These are phyloP conservation scores for Metarhizium robertsii DNA, from an alignment of 2,329 filamentous ascomycete species.

Conservation along the genomic window DNA sequence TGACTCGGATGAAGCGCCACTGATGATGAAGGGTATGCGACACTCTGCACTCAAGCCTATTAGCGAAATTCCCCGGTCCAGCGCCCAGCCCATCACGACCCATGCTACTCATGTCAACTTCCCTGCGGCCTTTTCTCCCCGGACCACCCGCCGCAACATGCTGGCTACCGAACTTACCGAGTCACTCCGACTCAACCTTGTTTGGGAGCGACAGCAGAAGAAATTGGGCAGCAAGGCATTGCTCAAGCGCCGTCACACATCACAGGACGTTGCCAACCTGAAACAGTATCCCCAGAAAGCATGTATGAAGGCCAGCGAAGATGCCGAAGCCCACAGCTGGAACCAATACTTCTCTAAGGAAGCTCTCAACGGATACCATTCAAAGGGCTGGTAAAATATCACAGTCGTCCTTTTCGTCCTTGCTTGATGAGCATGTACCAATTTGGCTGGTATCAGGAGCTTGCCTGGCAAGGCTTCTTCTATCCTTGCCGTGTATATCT, in stretches of 20 bases:
- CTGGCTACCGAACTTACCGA: conserved; percentile 89
- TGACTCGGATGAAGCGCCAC: conserved; percentile 52
- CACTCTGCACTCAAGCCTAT: conserved; percentile 42
- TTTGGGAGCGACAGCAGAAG: conserved; percentile 95
- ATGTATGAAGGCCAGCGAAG: conserved; percentile 50
- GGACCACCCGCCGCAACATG: conserved; percentile 92
- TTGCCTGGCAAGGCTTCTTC: conserved; percentile 4
- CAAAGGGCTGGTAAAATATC: conserved; percentile 30
- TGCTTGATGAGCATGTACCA: neutral
- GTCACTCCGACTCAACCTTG: conserved; percentile 79
- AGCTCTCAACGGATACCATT: conserved; percentile 42
- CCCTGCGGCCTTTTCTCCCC: conserved; percentile 74
- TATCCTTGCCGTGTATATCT: conserved; percentile 17
- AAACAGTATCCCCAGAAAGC: conserved; percentile 66
- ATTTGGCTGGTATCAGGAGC: neutral
- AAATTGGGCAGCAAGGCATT: conserved; percentile 81
- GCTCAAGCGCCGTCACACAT: conserved; percentile 81
- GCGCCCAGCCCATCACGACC: conserved; percentile 68
- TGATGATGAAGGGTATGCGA: conserved; percentile 54
- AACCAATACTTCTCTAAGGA: conserved; percentile 82
- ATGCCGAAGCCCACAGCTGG: conserved; percentile 62
- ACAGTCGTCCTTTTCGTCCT: neutral
- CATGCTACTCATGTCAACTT: conserved; percentile 55
- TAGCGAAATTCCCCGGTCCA: conserved; percentile 56
- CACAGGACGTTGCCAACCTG: conserved; percentile 82